Evolutionary conservation across 2,329 filamentous ascomycete species (phyloP).

Genomic region (Berkeleyomyces rouxiae): DNA sequence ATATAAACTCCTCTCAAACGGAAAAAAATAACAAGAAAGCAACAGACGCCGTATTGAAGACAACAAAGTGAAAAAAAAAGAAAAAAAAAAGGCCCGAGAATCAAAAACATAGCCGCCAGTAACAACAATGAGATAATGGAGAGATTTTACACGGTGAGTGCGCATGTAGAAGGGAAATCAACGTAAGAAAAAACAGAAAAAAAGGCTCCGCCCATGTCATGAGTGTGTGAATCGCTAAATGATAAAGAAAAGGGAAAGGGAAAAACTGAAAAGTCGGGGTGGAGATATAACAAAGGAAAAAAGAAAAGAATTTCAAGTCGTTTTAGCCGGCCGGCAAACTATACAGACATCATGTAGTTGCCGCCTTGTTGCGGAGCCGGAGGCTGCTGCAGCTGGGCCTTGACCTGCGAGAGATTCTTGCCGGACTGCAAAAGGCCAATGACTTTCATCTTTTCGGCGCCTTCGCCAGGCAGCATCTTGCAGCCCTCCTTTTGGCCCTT

Average conservation of each 20-base stretch:
- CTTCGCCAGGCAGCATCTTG: conserved; percentile 63
- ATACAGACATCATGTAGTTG: conserved; percentile 65
- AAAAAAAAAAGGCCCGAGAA: neutral
- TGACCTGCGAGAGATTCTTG: conserved; percentile 38
- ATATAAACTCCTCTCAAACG: neutral
- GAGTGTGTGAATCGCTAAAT: neutral
- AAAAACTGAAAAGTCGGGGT: neutral
- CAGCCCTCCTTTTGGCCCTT: conserved; percentile 47
- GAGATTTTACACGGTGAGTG: neutral
- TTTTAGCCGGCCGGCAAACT: conserved; percentile 16
- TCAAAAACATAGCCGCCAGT: neutral
- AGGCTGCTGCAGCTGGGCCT: conserved; percentile 11
- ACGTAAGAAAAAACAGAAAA: neutral
- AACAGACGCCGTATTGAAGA: neutral
- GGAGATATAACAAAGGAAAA: neutral
- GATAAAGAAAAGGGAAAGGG: neutral
- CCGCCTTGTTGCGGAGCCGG: conserved; percentile 24
- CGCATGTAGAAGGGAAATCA: neutral
- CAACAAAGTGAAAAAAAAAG: neutral
- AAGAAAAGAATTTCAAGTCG: neutral
- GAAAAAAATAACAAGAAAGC: conserved; percentile 3
- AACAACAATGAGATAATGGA: neutral
- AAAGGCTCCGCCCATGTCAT: conserved; percentile 6
- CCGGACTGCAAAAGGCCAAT: conserved; percentile 79
- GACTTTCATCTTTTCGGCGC: conserved; percentile 70